phyloP scores from a whole-genome alignment of 176 grass and related monocot species.

The Phoenix roebelenii region DNA sequence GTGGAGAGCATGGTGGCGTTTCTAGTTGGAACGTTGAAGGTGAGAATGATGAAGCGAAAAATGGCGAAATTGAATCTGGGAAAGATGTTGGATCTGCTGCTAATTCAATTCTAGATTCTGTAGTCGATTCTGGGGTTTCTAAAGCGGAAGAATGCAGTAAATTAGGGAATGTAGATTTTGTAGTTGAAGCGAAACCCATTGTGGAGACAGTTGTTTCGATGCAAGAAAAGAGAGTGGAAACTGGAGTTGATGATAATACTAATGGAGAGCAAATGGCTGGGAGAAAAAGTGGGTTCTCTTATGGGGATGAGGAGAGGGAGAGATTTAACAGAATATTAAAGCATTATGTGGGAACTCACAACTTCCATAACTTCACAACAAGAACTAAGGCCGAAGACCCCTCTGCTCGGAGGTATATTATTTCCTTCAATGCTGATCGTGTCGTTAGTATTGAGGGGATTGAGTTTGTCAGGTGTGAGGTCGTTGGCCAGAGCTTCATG shows the following conservation, averaged over 20 bases:
- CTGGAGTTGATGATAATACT: slow-evolving; percentile 17
- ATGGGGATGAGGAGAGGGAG: slow-evolving; percentile 54
- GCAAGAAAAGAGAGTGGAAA: slow-evolving; percentile 10
- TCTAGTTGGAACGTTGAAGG: neutral
- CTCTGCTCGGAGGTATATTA: slow-evolving; percentile 77
- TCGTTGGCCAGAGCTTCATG: slow-evolving; percentile 95
- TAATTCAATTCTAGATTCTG: slow-evolving; percentile 6
- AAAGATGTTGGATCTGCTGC: slow-evolving; percentile 6
- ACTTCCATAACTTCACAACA: slow-evolving; percentile 96
- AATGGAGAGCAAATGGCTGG: slow-evolving; percentile 23
- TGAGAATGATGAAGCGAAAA: slow-evolving; percentile 1
- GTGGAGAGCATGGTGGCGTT: slow-evolving; percentile 3
- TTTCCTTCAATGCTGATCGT: slow-evolving; percentile 65
- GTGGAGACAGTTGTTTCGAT: neutral
- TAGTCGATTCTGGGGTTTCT: neutral
- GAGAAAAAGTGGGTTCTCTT: slow-evolving; percentile 34
- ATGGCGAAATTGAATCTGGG: neutral
- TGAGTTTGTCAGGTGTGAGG: slow-evolving; percentile 69
- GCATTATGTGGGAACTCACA: slow-evolving; percentile 81
- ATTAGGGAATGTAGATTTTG: neutral
- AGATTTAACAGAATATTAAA: slow-evolving; percentile 16
- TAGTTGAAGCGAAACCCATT: slow-evolving; percentile 6
- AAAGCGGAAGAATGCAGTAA: too few species aligned
- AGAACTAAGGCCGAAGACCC: slow-evolving; percentile 95
- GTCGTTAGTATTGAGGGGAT: slow-evolving; percentile 70